Base-by-base conservation (phyloP, 1,284 basidiomycete species). In the Vanrija pseudolonga region DNA sequence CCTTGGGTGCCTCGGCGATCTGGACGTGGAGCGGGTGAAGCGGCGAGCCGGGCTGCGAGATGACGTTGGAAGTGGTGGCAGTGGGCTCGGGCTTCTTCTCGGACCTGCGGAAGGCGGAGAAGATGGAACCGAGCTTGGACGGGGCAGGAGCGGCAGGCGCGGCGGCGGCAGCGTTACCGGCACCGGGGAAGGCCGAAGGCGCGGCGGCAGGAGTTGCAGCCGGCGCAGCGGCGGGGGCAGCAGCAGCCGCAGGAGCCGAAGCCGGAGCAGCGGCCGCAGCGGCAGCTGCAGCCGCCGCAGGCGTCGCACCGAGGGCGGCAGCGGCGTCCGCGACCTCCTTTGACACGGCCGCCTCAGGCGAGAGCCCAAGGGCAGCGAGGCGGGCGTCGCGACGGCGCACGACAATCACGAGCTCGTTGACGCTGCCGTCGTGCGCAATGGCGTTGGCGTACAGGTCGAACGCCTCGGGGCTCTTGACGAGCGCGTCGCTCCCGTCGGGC, bases 21-120 rank as follows among this genome's bases (percentile, higher is more conserved):
- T 73, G 71, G 19, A 75, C 73, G 52, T 72, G 67, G 50, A 75
- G 63, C 2, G 73, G 73, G 19, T 69, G 67, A 18, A 75, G 61
- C 9, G 71, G 64, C 3, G 73, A 67, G 4, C 73, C 73, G 19
- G 68, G 52, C 32, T 52, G 51, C 17, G 56, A 28, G 8, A 32
- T 14, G 32, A 32, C 32, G 32, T 15, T 15, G 14, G 38, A 2
- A 19, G 50, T 45, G 3, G 55, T 20, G 26, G 49, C 9, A 32
- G 32, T 12, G 12, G 32, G 11, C 32, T 32, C 32, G 32, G 32
- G 12, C 32, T 12, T 32, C 32, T 23, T 32, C 6, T 12, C 12
- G 11, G 32, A 24, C 22, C 39, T 12, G 41, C 28, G 24, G 41
- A 48, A 36, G 48, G 24, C 23, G 12, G 37, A 26, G 51, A 53